Evolutionary conservation across 116 monocot species (phyloP).

Genomic region (Zostera marina): DNA sequence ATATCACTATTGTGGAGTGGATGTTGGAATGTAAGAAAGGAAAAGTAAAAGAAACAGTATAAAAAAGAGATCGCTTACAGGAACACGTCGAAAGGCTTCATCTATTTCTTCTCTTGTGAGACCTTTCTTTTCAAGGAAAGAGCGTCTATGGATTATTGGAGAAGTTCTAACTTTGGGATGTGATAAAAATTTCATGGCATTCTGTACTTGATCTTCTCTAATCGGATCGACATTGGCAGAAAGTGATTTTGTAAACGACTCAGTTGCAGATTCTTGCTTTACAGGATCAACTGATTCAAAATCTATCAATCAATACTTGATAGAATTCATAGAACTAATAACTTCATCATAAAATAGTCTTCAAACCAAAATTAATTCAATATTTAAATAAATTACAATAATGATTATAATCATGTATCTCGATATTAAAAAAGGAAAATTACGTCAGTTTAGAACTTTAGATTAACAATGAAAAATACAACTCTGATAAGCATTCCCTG

Average conservation of each 20-base stretch:
- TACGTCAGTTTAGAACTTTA: too few relatives aligned
- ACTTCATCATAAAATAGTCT: background rate
- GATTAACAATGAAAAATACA: too few relatives aligned
- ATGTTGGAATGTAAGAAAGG: background rate
- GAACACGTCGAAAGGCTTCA: constrained; percentile 95
- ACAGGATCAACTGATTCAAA: constrained; percentile 1
- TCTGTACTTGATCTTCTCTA: constrained; percentile 93
- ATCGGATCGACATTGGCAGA: constrained; percentile 38
- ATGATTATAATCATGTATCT: too few relatives aligned
- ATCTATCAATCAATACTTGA: background rate
- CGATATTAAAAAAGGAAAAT: too few relatives aligned
- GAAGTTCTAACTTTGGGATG: constrained; percentile 92
- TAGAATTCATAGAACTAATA: too few relatives aligned
- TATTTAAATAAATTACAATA: background rate
- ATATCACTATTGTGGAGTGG: background rate
- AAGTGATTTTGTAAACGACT: constrained; percentile 22
- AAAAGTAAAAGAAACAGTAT: background rate
- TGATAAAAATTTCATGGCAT: constrained; percentile 88
- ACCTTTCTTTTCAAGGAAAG: constrained; percentile 92
- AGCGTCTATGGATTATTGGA: constrained; percentile 66
- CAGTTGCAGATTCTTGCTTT: constrained; percentile 15
- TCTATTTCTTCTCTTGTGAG: constrained; percentile 93
- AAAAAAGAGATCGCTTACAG: constrained; percentile 36
- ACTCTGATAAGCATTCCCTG: too few relatives aligned
- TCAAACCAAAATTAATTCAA: background rate